Base-by-base conservation (phyloP, 208 protist genomes). In the Sergeia podlipaevii region DNA sequence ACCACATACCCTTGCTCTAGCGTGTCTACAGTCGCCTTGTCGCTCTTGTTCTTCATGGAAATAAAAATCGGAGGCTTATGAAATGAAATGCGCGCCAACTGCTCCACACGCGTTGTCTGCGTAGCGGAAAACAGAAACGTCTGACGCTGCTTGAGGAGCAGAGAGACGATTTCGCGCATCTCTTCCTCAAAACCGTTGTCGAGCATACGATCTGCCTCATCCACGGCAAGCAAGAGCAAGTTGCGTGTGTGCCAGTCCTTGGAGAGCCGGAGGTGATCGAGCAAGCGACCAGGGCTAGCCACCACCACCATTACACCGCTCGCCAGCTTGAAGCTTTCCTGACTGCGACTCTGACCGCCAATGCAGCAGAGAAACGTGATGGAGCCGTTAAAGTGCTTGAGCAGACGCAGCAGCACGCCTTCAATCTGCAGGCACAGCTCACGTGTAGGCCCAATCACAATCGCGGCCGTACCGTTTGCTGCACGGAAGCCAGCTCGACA, bases 91-190 rank as follows among this genome's bases (percentile, higher is more conserved):
- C 96, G 85, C 6, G 95, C 84, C 29, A 99, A 76, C 85, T 98
- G 96, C 72, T 98, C 78, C 28, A 99, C 93, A n/a, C 98, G 98
- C 21, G 97, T 93, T 28, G 98, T 99, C 75, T 99, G 98, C 27
- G 98, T 99, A 7, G 98, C 99, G 0, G 95, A 98, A 68, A 99
- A 99, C 13, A 99, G 74, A 55, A 99, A 92, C 1, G 98, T 99
- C 69, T 99, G 98, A 6, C 98, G 91, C 26, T 76, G 76, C 45
- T 74, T 81, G 6, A 98, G 99, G 11, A 99, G 81, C n/a, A 99
- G 54, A 39, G 95, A 91, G 28, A 99, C 81, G 80, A 99, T 99
- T 60, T 98, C 95, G 27, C 89, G 89, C 90, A 99, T 97, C 70
- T 99, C 97, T 50, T 99, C 96, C 69, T 99, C 97, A 63, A 98